phyloP scores from a whole-genome alignment of 2,329 filamentous ascomycete species.

The Pseudocercospora crystallina region DNA sequence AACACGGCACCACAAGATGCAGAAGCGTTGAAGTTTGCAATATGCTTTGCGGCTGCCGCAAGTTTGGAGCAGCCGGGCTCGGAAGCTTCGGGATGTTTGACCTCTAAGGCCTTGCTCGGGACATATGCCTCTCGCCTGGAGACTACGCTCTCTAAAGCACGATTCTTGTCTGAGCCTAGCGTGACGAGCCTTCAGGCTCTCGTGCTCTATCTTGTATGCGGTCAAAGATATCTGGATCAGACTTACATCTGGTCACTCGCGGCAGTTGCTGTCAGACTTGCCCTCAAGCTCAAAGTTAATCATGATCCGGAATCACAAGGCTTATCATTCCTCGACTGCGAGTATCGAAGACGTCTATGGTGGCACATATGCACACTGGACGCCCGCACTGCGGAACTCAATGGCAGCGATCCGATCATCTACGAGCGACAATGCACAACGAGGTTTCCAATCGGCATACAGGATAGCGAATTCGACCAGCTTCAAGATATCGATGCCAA shows the following conservation, averaged over 20 bases:
- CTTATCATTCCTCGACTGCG: slow-evolving; percentile 16
- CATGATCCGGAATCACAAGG: slow-evolving; percentile 21
- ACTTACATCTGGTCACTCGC: slow-evolving; percentile 21
- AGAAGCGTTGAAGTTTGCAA: slow-evolving; percentile 19
- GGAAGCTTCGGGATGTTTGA: slow-evolving; percentile 6
- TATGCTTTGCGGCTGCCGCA: slow-evolving; percentile 23
- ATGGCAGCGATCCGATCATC: slow-evolving; percentile 20
- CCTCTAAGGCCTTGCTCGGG: slow-evolving; percentile 5
- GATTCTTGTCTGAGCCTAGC: slow-evolving; percentile 19
- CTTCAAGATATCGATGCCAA: slow-evolving; percentile 14
- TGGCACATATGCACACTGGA: slow-evolving; percentile 27
- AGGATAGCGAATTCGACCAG: slow-evolving; percentile 13
- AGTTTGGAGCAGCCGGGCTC: slow-evolving; percentile 12
- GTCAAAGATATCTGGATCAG: slow-evolving; percentile 13
- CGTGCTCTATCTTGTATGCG: slow-evolving; percentile 19
- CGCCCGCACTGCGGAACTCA: slow-evolving; percentile 19
- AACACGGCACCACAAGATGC: slow-evolving; percentile 8
- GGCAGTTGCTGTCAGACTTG: slow-evolving; percentile 21
- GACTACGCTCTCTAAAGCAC: slow-evolving; percentile 13
- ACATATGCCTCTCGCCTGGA: slow-evolving; percentile 18
- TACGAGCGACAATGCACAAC: slow-evolving; percentile 23
- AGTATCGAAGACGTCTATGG: slow-evolving; percentile 24
- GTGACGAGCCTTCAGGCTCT: slow-evolving; percentile 20
- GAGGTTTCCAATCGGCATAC: slow-evolving; percentile 16
- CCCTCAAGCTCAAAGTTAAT: slow-evolving; percentile 23